A percentile compares a stretch with the other conserved stretches of the same genome.
Evolutionary conservation across 768 basidiomycete genomes (phyloP).

Genomic region (Leccinum subtestaceum): DNA sequence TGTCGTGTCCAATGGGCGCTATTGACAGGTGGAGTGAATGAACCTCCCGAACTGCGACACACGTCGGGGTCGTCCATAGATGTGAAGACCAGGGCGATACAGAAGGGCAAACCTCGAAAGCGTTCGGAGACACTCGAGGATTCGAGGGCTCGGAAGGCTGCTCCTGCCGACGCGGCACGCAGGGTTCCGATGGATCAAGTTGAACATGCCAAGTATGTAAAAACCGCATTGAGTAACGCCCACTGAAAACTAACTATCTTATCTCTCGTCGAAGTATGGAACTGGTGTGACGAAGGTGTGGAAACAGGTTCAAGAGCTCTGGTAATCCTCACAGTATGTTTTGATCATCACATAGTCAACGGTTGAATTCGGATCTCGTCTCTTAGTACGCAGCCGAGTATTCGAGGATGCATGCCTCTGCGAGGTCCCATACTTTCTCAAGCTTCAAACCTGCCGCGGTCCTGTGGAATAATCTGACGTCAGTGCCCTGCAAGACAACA

Average conservation of each 20-base stretch:
- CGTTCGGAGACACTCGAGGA: conserved; percentile 8
- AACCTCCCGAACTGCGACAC: conserved; percentile 37
- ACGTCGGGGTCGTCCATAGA: conserved; percentile 3
- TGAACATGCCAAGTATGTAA: conserved; percentile 56
- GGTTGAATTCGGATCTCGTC: no score
- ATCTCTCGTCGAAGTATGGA: conserved; percentile 46
- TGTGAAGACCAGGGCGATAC: conserved; percentile 5
- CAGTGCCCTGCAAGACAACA: neutral
- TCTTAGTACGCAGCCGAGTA: conserved; percentile 21
- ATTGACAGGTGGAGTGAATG: conserved; percentile 52
- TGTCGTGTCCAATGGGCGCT: conserved; percentile 74
- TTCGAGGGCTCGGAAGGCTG: conserved; percentile 8
- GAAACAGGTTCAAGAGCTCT: conserved; percentile 46
- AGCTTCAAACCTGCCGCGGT: conserved; percentile 26
- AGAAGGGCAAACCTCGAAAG: conserved; percentile 16
- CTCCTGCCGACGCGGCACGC: conserved; percentile 25
- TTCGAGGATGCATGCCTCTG: conserved; percentile 25
- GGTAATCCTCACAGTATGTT: conserved; percentile 7
- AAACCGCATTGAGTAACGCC: neutral
- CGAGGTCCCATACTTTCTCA: conserved; percentile 33
- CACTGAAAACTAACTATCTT: neutral
- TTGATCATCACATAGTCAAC: conserved; percentile 20
- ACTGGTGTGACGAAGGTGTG: conserved; percentile 76
- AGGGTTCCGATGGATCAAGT: conserved; percentile 61
- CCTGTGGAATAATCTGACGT: conserved; percentile 10